A percentile compares a stretch with the other conserved stretches of the same genome.
Evolutionary conservation across 768 basidiomycete genomes (phyloP).

Genomic region (Pisolithus orientalis): DNA sequence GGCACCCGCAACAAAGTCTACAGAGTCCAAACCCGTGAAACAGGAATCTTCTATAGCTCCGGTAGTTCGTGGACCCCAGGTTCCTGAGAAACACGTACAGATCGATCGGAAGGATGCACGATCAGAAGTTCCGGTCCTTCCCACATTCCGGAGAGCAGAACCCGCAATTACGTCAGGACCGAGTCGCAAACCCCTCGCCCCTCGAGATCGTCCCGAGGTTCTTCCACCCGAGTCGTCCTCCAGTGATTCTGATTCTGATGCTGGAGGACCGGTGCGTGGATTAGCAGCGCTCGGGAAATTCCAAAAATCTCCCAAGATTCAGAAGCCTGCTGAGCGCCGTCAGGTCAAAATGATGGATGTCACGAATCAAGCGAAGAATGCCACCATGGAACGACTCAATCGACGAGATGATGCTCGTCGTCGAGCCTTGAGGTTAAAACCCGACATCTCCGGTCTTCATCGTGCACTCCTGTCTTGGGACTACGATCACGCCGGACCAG

Average conservation of each 20-base stretch:
- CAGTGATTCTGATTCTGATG: constrained; percentile 42
- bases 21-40: constrained; percentile 4
- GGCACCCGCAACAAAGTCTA: constrained; percentile 7
- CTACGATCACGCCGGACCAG: constrained; percentile 59
- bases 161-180: constrained; percentile 24
- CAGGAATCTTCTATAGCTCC: constrained; percentile 4
- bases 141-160: constrained; percentile 38
- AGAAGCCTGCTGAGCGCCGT: constrained; percentile 51
- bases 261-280: constrained; percentile 38
- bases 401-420: constrained; percentile 56
- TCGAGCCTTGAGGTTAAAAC: constrained; percentile 66
- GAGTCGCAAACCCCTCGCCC: constrained; percentile 24
- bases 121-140: constrained; percentile 30
- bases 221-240: constrained; percentile 35
- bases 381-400: constrained; percentile 43
- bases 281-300: constrained; percentile 52
- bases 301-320: constrained; percentile 55
- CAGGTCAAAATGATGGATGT: constrained; percentile 60
- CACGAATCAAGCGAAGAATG: constrained; percentile 36
- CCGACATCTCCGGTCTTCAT: constrained; percentile 77
- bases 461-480: constrained; percentile 80
- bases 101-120: constrained; percentile 26
- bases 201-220: constrained; percentile 2
- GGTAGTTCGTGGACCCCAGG: constrained; percentile 16
- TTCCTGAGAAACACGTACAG: constrained; percentile 10